Evolutionary conservation across 2,329 filamentous ascomycete genomes (phyloP).

Genomic region (Alternaria atra): DNA sequence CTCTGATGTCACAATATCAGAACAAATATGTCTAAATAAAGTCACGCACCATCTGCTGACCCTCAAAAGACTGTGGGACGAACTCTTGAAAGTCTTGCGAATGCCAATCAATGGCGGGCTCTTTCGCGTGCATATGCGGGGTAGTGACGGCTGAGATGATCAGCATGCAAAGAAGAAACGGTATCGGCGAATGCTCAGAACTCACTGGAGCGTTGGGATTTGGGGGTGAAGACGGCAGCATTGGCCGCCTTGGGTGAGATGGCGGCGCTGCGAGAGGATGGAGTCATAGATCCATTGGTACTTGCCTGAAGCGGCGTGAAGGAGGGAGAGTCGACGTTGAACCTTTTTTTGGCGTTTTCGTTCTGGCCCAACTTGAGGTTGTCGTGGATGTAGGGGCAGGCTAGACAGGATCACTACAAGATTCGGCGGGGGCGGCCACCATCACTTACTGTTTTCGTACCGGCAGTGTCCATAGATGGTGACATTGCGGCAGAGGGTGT

Average conservation of each 20-base stretch:
- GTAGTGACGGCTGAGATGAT: constrained; percentile 51
- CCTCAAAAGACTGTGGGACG: constrained; percentile 65
- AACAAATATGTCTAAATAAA: constrained; percentile 1
- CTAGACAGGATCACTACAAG: constrained; percentile 36
- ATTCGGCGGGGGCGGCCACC: constrained; percentile 12
- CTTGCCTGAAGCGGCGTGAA: constrained; percentile 77
- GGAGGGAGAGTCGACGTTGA: constrained; percentile 96
- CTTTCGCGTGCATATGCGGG: constrained; percentile 57
- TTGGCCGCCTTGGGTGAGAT: constrained; percentile 92
- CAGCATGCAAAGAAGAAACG: constrained; percentile 21
- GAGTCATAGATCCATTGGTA: constrained; percentile 56
- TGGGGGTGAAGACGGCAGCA: constrained; percentile 84
- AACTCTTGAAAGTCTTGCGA: constrained; percentile 61
- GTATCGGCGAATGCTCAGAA: constrained; percentile 18
- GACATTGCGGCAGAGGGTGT: constrained; percentile 90
- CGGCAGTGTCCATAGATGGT: constrained; percentile 93
- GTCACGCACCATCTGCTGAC: constrained; percentile 57
- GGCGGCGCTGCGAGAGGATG: constrained; percentile 71
- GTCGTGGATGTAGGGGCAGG: constrained; percentile 88
- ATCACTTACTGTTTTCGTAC: constrained; percentile 76
- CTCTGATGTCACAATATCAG: background rate
- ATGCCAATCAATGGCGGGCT: constrained; percentile 59
- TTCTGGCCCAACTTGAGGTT: constrained; percentile 68
- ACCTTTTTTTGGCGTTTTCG: constrained; percentile 72
- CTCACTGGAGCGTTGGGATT: constrained; percentile 59